Conservation (phyloP, 371 early-diverging fungal species). For the Rhizopus arrhizus region DNA sequence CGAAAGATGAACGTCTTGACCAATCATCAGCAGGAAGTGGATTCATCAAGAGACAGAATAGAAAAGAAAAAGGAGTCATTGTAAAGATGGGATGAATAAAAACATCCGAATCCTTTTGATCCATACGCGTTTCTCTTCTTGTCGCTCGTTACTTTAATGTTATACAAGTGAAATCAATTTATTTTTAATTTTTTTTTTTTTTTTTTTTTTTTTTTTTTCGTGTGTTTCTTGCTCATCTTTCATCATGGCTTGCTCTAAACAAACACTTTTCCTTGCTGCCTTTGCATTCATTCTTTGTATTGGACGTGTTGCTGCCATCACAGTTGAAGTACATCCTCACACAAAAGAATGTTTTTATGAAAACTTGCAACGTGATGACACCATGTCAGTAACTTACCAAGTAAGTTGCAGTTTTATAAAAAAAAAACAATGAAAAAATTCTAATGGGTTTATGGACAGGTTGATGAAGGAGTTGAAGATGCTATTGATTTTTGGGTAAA, state of each 20-base stretch:
- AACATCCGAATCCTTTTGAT: no score
- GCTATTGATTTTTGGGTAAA: constrained; percentile 68
- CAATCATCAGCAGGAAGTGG: no score
- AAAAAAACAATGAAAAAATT: no score
- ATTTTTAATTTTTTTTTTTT: background rate
- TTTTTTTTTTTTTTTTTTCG: background rate
- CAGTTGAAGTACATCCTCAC: constrained; percentile 55
- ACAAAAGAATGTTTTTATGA: constrained; percentile 68
- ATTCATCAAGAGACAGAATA: no score
- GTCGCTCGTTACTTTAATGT: no score
- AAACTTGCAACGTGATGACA: constrained; percentile 58
- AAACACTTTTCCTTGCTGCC: background rate
- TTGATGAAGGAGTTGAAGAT: constrained; percentile 68
- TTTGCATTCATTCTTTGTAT: background rate
- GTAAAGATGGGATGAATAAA: no score
- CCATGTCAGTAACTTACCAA: constrained; percentile 68
- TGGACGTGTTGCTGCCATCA: constrained; percentile 8
- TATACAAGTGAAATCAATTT: background rate
- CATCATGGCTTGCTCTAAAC: constrained; percentile 1
- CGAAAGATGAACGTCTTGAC: no score
- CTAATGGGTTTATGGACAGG: constrained; percentile 31
- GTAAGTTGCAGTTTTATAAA: constrained; percentile 20
- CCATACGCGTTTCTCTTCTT: no score
- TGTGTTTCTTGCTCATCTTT: background rate
- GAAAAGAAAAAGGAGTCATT: no score